These are phyloP conservation scores for Chimonanthus salicifolius DNA, from an alignment of 164 flowering plant genomes.

Conservation along the genomic window DNA sequence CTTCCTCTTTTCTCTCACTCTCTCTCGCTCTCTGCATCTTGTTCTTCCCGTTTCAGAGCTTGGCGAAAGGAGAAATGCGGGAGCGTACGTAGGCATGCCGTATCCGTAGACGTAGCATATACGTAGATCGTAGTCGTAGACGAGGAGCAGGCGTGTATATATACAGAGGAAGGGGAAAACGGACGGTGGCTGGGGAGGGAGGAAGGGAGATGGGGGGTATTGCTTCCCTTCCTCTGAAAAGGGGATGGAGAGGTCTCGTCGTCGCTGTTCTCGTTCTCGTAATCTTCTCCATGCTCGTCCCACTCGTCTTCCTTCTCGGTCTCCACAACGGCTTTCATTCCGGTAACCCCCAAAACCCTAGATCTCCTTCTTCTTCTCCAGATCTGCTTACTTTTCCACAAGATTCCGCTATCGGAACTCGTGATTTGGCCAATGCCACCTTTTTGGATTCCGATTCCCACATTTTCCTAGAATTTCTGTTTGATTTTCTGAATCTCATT, in stretches of 20 bases:
- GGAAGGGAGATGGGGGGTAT: conserved; percentile 41
- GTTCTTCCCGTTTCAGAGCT: not conserved
- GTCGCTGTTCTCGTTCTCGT: conserved; percentile 71
- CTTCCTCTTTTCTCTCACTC: not conserved
- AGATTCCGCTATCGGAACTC: not conserved
- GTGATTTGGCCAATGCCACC: too few species aligned
- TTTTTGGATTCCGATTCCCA: not conserved
- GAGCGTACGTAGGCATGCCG: not conserved
- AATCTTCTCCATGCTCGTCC: conserved; percentile 83
- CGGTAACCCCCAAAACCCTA: conserved; percentile 12
- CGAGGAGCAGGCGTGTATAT: not conserved
- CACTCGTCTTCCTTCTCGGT: conserved; percentile 78
- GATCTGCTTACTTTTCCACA: not conserved
- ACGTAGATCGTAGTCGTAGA: not conserved
- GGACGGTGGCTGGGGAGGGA: conserved; percentile 6
- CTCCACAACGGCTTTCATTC: conserved; percentile 30
- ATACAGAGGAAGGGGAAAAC: conserved; percentile 9
- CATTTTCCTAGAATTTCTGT: not conserved
- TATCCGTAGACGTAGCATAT: not conserved
- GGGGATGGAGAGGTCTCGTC: conserved; percentile 73
- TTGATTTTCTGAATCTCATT: not conserved
- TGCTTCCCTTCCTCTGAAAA: conserved; percentile 41
- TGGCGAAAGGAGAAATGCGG: not conserved
- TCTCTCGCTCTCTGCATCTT: conserved; percentile 1
- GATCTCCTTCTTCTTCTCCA: not conserved